These are phyloP conservation scores for Melaleuca quinquenervia DNA, from an alignment of 345 rosid species.

Conservation along the genomic window DNA sequence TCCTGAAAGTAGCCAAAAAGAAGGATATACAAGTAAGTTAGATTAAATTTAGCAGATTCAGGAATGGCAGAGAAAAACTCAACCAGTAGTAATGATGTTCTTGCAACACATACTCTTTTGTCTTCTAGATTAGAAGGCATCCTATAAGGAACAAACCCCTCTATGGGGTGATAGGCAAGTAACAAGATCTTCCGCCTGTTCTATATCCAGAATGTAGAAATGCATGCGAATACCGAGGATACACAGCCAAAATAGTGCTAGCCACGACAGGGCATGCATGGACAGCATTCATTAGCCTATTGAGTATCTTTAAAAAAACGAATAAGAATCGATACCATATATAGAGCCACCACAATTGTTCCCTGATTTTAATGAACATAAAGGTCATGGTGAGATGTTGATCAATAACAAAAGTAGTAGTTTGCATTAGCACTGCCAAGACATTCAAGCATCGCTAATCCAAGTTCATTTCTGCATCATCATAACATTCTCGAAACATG, in stretches of 20 bases:
- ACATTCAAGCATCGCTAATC: not conserved
- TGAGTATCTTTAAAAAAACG: not conserved
- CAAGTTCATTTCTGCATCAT: not conserved
- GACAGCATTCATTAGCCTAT: not conserved
- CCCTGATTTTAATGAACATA: not conserved
- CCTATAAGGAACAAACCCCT: not conserved
- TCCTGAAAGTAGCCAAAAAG: conserved; percentile 21
- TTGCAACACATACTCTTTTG: not conserved
- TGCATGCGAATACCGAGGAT: not conserved
- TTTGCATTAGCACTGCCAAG: not conserved
- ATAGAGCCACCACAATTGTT: not conserved
- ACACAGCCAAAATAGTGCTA: not conserved
- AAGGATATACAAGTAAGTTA: not conserved
- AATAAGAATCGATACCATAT: not conserved
- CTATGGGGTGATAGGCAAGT: not conserved
- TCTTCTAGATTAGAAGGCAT: not conserved
- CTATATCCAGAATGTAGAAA: not conserved
- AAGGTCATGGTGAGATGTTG: not conserved
- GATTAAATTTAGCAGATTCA: not conserved
- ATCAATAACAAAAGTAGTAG: not conserved
- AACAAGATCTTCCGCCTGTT: not conserved
- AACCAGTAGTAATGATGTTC: not conserved
- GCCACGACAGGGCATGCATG: not conserved
- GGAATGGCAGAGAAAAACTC: not conserved
- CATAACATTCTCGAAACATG: not conserved